A percentile compares a stretch with the other conserved stretches of the same genome.
Evolutionary conservation across 768 basidiomycete genomes (phyloP).

Genomic region (Pholiota molesta): DNA sequence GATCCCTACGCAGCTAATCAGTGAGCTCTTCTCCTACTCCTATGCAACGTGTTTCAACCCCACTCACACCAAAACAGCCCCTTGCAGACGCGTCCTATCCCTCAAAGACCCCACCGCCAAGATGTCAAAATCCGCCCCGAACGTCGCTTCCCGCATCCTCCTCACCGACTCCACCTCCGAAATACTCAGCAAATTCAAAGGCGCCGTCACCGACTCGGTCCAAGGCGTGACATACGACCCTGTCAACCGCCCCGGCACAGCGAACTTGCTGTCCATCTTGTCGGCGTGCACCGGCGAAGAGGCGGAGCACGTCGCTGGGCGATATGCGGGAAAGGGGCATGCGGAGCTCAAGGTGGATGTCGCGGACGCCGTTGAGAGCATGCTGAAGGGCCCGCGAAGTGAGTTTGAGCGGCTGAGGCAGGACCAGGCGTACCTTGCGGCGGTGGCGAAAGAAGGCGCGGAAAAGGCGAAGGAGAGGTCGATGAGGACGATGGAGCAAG

Average conservation of each 20-base stretch:
- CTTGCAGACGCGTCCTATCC: slow-evolving; percentile 81
- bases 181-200: slow-evolving; percentile 73
- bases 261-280: slow-evolving; percentile 81
- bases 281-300: slow-evolving; percentile 66
- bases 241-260: slow-evolving; percentile 73
- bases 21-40: slow-evolving; percentile 47
- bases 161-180: slow-evolving; percentile 71
- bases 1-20: slow-evolving; percentile 69
- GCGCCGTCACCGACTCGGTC: slow-evolving; percentile 85
- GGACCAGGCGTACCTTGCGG: slow-evolving; percentile 61
- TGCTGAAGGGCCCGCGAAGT: slow-evolving; percentile 64
- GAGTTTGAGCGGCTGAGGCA: slow-evolving; percentile 67
- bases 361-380: slow-evolving; percentile 68
- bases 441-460: slow-evolving; percentile 68
- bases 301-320: slow-evolving; percentile 44
- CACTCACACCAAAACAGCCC: slow-evolving; percentile 48
- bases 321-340: slow-evolving; percentile 60
- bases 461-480: slow-evolving; percentile 65
- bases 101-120: slow-evolving; percentile 84
- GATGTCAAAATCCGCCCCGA: slow-evolving; percentile 94
- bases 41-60: background rate
- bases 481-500: slow-evolving; percentile 61
- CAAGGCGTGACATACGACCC: slow-evolving; percentile 83
- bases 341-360: slow-evolving; percentile 76
- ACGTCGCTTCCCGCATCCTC: slow-evolving; percentile 79